Conservation (phyloP, 805 yeast species). For the Candida succiphila region DNA sequence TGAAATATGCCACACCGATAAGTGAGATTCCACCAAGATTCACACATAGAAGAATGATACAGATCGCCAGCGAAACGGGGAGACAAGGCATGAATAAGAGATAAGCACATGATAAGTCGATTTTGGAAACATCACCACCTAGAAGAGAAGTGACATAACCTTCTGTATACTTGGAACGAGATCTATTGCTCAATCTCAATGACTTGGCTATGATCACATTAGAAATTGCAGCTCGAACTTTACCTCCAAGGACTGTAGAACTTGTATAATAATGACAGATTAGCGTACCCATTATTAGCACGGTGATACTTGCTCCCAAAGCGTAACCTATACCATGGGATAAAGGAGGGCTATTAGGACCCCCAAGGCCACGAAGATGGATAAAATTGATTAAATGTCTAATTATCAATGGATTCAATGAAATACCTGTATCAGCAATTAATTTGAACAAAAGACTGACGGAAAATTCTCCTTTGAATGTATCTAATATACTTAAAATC, state of each 20-base stretch:
- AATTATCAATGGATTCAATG: conserved; percentile 59
- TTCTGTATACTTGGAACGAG: conserved; percentile 51
- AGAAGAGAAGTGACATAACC: conserved; percentile 69
- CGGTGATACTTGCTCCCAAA: conserved; percentile 53
- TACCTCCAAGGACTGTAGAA: conserved; percentile 57
- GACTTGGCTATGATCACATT: conserved; percentile 64
- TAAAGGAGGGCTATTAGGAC: conserved; percentile 25
- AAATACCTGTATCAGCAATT: conserved; percentile 35
- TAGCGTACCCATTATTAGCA: conserved; percentile 34
- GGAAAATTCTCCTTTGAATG: conserved; percentile 37
- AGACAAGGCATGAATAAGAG: conserved; percentile 55
- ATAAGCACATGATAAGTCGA: conserved; percentile 67
- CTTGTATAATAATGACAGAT: conserved; percentile 58
- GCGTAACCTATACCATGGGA: conserved; percentile 71
- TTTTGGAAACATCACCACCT: conserved; percentile 73
- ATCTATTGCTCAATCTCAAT: conserved; percentile 44
- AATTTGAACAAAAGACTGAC: conserved; percentile 31
- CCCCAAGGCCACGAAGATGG: conserved; percentile 35
- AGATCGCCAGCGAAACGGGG: conserved; percentile 54
- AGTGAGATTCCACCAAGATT: conserved; percentile 68
- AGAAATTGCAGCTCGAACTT: conserved; percentile 59
- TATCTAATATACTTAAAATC: conserved; percentile 34
- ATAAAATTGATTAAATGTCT: conserved; percentile 57
- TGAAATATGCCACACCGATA: conserved; percentile 53
- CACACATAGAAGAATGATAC: conserved; percentile 52